Percentiles rank a stretch among this genome's conserved stretches.
These are phyloP conservation scores for Helianthus tuberosus DNA, from an alignment of 129 eudicot species.

Conservation along the genomic window DNA sequence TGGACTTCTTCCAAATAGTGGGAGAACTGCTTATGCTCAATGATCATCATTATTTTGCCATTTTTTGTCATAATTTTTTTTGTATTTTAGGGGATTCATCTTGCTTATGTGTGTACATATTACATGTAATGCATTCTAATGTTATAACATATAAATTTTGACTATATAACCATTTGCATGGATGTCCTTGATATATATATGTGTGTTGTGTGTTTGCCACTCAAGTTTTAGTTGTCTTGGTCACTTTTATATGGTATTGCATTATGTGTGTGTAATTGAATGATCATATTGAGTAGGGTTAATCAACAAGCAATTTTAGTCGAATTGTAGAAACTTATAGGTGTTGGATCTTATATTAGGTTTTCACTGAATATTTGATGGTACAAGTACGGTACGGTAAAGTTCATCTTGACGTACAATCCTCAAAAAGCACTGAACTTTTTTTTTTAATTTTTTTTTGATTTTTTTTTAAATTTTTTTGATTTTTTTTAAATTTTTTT, in stretches of 20 bases:
- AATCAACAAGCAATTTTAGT: neutral
- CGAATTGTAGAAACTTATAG: too few species aligned
- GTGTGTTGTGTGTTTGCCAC: neutral
- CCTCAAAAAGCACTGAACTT: too few species aligned
- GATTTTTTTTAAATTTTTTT: too few species aligned
- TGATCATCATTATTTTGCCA: constrained; percentile 23
- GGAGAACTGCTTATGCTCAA: constrained; percentile 51
- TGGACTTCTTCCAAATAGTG: constrained; percentile 90
- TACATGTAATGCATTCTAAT: constrained; percentile 15
- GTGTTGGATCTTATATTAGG: too few species aligned
- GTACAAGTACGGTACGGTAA: too few species aligned
- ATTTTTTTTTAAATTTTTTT: too few species aligned
- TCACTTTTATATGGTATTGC: neutral
- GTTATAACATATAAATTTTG: neutral
- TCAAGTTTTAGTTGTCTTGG: neutral
- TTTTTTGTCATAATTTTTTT: neutral
- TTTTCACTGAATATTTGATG: too few species aligned
- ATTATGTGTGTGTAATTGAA: neutral
- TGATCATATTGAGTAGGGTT: neutral
- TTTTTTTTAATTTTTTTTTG: too few species aligned
- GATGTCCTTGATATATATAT: neutral
- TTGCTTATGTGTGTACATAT: constrained; percentile 27
- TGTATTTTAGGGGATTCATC: neutral
- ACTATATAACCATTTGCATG: constrained; percentile 2
- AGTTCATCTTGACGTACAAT: too few species aligned